Percentiles rank a stretch among this genome's conserved stretches.
phyloP scores from a whole-genome alignment of 2,329 filamentous ascomycete species.

The Thelonectria rubi region DNA sequence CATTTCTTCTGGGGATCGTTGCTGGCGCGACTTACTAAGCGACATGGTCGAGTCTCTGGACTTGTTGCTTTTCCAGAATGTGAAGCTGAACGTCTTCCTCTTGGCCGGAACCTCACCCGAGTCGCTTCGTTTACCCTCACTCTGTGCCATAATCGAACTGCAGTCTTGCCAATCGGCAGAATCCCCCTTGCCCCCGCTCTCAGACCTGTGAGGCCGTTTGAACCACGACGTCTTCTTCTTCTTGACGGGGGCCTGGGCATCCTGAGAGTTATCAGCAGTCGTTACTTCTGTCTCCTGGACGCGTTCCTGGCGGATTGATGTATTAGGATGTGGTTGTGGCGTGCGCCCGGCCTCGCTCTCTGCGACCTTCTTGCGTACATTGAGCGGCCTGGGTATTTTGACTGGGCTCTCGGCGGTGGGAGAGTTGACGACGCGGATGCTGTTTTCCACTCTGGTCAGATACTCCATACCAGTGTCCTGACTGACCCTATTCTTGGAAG shows the following conservation, averaged over 20 bases:
- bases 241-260: constrained; percentile 36
- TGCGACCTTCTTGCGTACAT: constrained; percentile 52
- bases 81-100: constrained; percentile 63
- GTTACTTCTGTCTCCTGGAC: constrained; percentile 9
- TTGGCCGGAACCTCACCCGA: constrained; percentile 48
- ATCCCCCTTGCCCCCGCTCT: constrained; percentile 36
- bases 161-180: constrained; percentile 42
- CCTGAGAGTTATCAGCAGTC: constrained; percentile 22
- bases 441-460: constrained; percentile 58
- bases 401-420: constrained; percentile 50
- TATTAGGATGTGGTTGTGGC: constrained; percentile 28
- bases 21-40: constrained; percentile 46
- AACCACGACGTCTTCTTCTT: constrained; percentile 64
- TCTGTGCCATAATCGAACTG: constrained; percentile 37
- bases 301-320: constrained; percentile 28
- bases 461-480: constrained; percentile 53
- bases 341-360: constrained; percentile 35
- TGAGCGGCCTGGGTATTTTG: constrained; percentile 51
- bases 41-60: constrained; percentile 56
- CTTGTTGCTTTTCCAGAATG: constrained; percentile 64
- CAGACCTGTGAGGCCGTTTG: constrained; percentile 55
- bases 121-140: constrained; percentile 40
- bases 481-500: constrained; percentile 45
- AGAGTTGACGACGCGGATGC: constrained; percentile 65
- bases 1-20: neutral